Evolutionary conservation across 202 grass and related monocot genomes (phyloP).

Genomic region (Setaria italica): DNA sequence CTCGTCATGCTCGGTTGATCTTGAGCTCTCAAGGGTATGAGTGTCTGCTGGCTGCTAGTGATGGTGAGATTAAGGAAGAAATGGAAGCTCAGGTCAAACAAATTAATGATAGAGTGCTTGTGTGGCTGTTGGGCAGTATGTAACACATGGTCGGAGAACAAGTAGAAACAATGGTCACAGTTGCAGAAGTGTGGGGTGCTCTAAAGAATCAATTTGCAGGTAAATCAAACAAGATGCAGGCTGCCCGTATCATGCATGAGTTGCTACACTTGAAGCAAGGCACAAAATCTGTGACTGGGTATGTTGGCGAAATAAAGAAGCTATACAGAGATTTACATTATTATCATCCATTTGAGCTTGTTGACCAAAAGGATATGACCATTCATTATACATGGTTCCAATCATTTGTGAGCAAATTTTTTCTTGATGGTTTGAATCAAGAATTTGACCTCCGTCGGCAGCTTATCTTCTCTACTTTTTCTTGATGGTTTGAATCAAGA

Average conservation of each 20-base stretch:
- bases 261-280: not conserved
- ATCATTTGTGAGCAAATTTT: not conserved
- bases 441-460: too few relatives aligned
- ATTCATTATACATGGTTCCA: not conserved
- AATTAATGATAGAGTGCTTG: not conserved
- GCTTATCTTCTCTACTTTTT: too few relatives aligned
- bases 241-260: too few relatives aligned
- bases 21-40: too few relatives aligned
- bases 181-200: too few relatives aligned
- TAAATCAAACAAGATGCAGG: too few relatives aligned
- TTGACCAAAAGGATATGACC: not conserved
- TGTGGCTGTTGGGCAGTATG: constrained; percentile 9
- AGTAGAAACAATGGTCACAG: not conserved
- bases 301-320: not conserved
- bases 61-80: too few relatives aligned
- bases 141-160: not conserved
- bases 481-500: too few relatives aligned
- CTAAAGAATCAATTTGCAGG: too few relatives aligned
- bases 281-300: not conserved
- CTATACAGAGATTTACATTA: not conserved
- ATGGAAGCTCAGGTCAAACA: not conserved
- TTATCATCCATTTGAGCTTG: not conserved
- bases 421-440: too few relatives aligned
- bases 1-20: too few relatives aligned
- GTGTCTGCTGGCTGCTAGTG: too few relatives aligned